These are phyloP conservation scores for Exophiala sideris DNA, from an alignment of 2,329 filamentous ascomycete genomes.

Conservation along the genomic window DNA sequence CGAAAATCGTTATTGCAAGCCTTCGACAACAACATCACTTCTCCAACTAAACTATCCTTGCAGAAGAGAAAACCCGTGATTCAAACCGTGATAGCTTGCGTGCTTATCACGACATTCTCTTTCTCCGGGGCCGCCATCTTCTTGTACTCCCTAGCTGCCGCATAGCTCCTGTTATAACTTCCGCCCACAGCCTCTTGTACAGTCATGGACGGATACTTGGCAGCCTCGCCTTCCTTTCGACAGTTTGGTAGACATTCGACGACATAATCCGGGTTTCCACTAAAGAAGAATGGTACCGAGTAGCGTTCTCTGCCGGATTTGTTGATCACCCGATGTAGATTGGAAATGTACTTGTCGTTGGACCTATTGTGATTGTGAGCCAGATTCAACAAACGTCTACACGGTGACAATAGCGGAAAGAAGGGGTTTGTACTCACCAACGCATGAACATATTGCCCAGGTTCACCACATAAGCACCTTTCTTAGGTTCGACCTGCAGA, in stretches of 20 bases:
- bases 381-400: slow-evolving; percentile 24
- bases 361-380: slow-evolving; percentile 34
- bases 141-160: slow-evolving; percentile 23
- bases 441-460: slow-evolving; percentile 7
- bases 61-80: no score
- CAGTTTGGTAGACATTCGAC: slow-evolving; percentile 45
- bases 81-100: no score
- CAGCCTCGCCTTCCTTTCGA: slow-evolving; percentile 32
- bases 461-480: slow-evolving; percentile 37
- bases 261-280: slow-evolving; percentile 40
- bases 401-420: background rate
- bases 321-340: slow-evolving; percentile 33
- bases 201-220: slow-evolving; percentile 43
- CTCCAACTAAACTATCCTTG: no score
- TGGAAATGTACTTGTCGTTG: slow-evolving; percentile 30
- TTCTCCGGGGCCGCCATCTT: background rate
- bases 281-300: slow-evolving; percentile 31
- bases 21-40: no score
- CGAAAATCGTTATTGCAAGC: no score
- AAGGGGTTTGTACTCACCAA: slow-evolving; percentile 45
- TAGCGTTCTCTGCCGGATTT: slow-evolving; percentile 28
- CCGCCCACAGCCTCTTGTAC: slow-evolving; percentile 41
- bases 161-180: slow-evolving; percentile 45
- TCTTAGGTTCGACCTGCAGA: slow-evolving; percentile 27
- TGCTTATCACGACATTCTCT: no score